Conservation (phyloP, 2,329 filamentous ascomycete genomes). For the Penicillium sp. region DNA sequence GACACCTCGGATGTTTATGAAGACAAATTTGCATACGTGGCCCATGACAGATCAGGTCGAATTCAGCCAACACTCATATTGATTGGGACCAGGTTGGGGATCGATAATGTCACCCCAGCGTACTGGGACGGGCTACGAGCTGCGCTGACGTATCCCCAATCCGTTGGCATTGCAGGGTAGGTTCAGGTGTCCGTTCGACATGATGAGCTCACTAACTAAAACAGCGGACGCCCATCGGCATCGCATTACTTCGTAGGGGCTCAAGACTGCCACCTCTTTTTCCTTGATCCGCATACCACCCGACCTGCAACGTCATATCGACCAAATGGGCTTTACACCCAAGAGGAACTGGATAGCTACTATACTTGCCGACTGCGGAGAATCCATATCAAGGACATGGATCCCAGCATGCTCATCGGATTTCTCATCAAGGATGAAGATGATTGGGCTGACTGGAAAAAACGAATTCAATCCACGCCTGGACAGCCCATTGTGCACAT, state of each 20-base stretch:
- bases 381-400: conserved; percentile 86
- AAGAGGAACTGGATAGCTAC: conserved; percentile 75
- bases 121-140: conserved; percentile 93
- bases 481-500: conserved; percentile 86
- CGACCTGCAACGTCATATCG: conserved; percentile 70
- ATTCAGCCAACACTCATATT: conserved; percentile 87
- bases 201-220: conserved; percentile 23
- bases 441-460: conserved; percentile 82
- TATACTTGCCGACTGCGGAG: conserved; percentile 82
- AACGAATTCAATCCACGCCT: conserved; percentile 68
- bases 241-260: conserved; percentile 75
- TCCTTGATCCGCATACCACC: conserved; percentile 89
- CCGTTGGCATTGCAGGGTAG: conserved; percentile 93
- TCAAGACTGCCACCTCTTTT: conserved; percentile 80
- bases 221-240: conserved; percentile 83
- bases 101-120: conserved; percentile 89
- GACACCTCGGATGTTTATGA: conserved; percentile 92
- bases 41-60: conserved; percentile 61
- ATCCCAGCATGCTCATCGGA: conserved; percentile 95
- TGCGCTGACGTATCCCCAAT: conserved; percentile 81
- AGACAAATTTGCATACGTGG: conserved; percentile 77
- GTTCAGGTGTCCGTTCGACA: conserved; percentile 4
- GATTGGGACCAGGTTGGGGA: conserved; percentile 82
- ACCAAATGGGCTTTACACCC: conserved; percentile 53
- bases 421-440: conserved; percentile 80